Evolutionary conservation across 139 green algal genomes (phyloP).

Genomic region (Nannochloris sp.): DNA sequence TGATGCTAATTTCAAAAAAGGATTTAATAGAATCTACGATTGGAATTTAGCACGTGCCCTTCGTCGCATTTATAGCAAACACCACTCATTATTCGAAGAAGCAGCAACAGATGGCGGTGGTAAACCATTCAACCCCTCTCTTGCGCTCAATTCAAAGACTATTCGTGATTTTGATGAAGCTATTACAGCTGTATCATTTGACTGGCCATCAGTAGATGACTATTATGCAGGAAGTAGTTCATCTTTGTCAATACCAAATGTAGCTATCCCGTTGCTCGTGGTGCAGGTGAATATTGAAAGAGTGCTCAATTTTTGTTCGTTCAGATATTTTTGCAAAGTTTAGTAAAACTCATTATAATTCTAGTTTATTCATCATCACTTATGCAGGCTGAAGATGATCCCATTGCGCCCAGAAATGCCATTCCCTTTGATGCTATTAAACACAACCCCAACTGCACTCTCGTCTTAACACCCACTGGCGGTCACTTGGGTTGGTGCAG

Average conservation of each 20-base stretch:
- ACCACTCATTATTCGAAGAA: slow-evolving; percentile 53
- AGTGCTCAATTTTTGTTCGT: not conserved
- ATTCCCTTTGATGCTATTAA: slow-evolving; percentile 59
- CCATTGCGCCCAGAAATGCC: slow-evolving; percentile 70
- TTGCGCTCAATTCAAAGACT: slow-evolving; percentile 39
- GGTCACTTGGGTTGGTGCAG: slow-evolving; percentile 76
- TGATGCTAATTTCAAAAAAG: slow-evolving; percentile 58
- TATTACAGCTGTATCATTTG: slow-evolving; percentile 64
- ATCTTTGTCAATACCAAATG: slow-evolving; percentile 16
- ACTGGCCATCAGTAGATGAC: slow-evolving; percentile 67
- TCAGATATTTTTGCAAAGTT: too few species aligned
- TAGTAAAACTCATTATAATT: not conserved
- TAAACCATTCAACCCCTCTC: slow-evolving; percentile 23
- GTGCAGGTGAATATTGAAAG: too few species aligned
- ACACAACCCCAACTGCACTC: slow-evolving; percentile 57
- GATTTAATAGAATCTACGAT: slow-evolving; percentile 90
- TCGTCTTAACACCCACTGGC: slow-evolving; percentile 57
- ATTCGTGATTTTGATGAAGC: slow-evolving; percentile 82
- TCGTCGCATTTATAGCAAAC: slow-evolving; percentile 53
- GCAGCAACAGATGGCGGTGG: not conserved
- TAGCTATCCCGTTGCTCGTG: slow-evolving; percentile 21
- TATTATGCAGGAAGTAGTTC: slow-evolving; percentile 69
- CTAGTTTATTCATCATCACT: not conserved
- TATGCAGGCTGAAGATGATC: slow-evolving; percentile 76
- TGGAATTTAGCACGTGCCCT: slow-evolving; percentile 52